Conservation (phyloP, 169 alveolate genomes). For the Babesia ovis region DNA sequence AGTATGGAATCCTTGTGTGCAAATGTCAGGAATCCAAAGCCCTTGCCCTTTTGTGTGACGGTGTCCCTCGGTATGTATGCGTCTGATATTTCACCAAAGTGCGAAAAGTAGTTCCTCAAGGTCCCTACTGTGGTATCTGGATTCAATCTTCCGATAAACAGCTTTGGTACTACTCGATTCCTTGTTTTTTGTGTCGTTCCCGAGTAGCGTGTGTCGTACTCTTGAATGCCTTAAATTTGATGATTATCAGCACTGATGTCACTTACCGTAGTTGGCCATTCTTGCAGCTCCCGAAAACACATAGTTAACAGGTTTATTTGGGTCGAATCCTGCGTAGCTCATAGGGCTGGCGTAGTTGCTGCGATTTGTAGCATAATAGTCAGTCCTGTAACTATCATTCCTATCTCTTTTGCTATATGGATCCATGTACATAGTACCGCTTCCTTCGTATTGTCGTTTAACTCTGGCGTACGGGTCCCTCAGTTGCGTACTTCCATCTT, state of each 20-base stretch:
- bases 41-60: conserved; percentile 61
- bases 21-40: conserved; percentile 66
- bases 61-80: conserved; percentile 72
- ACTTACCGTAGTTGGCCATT: conserved; percentile 41
- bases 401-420: conserved; percentile 28
- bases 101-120: conserved; percentile 63
- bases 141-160: conserved; percentile 65
- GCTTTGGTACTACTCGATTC: conserved; percentile 48
- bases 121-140: conserved; percentile 59
- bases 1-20: conserved; percentile 55
- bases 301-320: conserved; percentile 64
- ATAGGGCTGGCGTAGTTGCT: conserved; percentile 15
- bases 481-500: background rate
- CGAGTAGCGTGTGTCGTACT: conserved; percentile 10
- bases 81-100: conserved; percentile 72
- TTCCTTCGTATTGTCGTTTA: conserved; percentile 27
- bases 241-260: no score
- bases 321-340: conserved; percentile 51
- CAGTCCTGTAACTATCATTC: conserved; percentile 27
- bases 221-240: conserved; percentile 4
- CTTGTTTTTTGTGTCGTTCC: conserved; percentile 9
- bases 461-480: conserved; percentile 6
- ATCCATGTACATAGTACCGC: background rate
- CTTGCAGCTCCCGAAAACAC: conserved; percentile 60
- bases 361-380: conserved; percentile 13